Evolutionary conservation across 495 filamentous ascomycete species (phyloP), one percentile per base, ranked within the genome.

Genomic region (Aspergillus biplanus): DNA sequence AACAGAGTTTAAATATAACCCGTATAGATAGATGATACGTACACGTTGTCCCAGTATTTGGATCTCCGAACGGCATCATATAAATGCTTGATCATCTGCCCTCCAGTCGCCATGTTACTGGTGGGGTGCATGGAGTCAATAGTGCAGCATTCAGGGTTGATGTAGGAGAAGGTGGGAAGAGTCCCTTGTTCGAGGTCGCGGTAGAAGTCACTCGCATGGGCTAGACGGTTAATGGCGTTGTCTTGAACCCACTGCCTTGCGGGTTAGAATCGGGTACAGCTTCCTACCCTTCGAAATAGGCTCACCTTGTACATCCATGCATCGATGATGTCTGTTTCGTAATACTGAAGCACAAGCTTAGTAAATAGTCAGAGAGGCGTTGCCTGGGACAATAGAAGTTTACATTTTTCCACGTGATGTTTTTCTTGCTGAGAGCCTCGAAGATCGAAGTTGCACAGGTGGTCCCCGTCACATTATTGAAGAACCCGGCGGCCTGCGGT

Each of bases 81-180:
- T 49, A 82, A 65, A 48, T 76, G 74, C 69, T 83, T 83, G 71
- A 82, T 71, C 73, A 80, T 75, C 55, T 74, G 70, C 69, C 82
- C 79, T 52, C 79, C 80, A 3, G 73, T 65, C 5, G 73, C 75
- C 71, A 79, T 78, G 61, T 72, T 75, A 39, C 72, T 75, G 13
- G 75, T 74, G 4, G 78, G 80, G 64, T 82, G 79, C 72, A 81
- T 78, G 7, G 77, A 80, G 47, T 74, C 75, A 32, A 78, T 74
- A 31, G 63, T 68, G 69, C 79, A 83, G 71, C 80, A 82, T 52
- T 78, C 75, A 0, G 80, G 79, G 69, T 83, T 83, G 73, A 81
- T 73, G 66, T 80, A 82, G 0, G 75, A 80, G 67, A 82, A 77
- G 8, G 71, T 66, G 15, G 80, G 77, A 13, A 82, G 71, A 0